A percentile compares a stretch with the other conserved stretches of the same genome.
Conservation (phyloP, 2,329 filamentous ascomycete species). For the Karstenula rhodostoma region DNA sequence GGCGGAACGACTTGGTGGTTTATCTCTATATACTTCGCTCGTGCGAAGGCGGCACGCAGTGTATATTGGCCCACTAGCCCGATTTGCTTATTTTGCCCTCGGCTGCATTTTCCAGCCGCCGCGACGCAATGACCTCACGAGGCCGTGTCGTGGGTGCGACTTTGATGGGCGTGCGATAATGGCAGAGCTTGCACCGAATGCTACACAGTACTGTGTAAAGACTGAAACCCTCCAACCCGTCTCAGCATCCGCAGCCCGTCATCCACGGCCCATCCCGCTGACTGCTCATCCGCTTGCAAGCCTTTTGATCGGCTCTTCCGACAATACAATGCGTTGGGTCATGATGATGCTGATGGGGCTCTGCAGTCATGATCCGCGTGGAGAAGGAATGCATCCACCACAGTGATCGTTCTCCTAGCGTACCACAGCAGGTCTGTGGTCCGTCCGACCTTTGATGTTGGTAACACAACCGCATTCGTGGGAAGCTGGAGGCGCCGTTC, state of each 20-base stretch:
- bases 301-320: not conserved
- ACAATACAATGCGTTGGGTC: not conserved
- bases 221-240: conserved; percentile 11
- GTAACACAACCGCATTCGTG: conserved; percentile 1
- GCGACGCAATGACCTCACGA: conserved; percentile 5
- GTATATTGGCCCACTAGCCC: conserved; percentile 11
- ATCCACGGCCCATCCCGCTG: conserved; percentile 6
- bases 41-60: too few species aligned
- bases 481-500: not conserved
- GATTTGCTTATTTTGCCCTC: conserved; percentile 8
- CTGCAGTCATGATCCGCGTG: not conserved
- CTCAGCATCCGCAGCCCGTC: conserved; percentile 5
- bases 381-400: not conserved
- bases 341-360: not conserved
- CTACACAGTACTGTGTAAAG: too few species aligned
- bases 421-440: conserved; percentile 2
- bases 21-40: too few species aligned
- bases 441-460: not conserved
- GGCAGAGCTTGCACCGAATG: not conserved
- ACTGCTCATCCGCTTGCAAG: not conserved
- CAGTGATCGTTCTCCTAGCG: not conserved
- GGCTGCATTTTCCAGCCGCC: conserved; percentile 3
- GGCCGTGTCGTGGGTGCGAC: not conserved
- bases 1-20: too few species aligned
- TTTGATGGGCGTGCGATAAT: not conserved